Conservation (phyloP, 192 early-diverging fungal genomes). For the Entomortierella beljakovae region DNA sequence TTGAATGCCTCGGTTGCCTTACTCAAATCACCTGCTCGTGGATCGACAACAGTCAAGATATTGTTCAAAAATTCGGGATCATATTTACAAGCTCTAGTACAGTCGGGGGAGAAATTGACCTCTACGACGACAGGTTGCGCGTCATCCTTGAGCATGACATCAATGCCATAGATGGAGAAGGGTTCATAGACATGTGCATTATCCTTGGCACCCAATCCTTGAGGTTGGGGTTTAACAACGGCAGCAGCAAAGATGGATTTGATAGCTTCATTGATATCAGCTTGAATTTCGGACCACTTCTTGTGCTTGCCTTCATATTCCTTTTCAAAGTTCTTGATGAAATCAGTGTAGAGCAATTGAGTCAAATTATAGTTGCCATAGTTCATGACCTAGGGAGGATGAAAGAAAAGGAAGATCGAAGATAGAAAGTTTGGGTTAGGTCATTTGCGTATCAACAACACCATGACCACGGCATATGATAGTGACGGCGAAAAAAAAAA, state of each 20-base stretch:
- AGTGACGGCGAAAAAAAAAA: background rate
- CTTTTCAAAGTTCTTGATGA: conserved; percentile 64
- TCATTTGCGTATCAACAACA: background rate
- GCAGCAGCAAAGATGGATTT: conserved; percentile 63
- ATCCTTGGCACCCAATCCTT: conserved; percentile 43
- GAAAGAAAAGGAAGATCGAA: background rate
- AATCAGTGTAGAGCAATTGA: conserved; percentile 56
- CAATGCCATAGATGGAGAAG: conserved; percentile 61
- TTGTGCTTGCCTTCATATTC: conserved; percentile 51
- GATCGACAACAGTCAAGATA: conserved; percentile 61
- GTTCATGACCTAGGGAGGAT: conserved; percentile 52
- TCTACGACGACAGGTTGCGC: conserved; percentile 58
- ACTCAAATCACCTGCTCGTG: conserved; percentile 51
- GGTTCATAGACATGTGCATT: conserved; percentile 37
- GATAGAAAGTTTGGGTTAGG: background rate
- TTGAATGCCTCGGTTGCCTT: conserved; percentile 58
- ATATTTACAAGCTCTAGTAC: conserved; percentile 59
- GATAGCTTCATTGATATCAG: conserved; percentile 60
- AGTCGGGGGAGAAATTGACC: conserved; percentile 61
- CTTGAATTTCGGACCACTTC: conserved; percentile 57
- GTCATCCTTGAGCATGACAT: conserved; percentile 59
- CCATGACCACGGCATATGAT: background rate
- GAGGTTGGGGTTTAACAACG: conserved; percentile 55
- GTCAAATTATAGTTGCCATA: conserved; percentile 61
- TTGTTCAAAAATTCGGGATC: conserved; percentile 63